Base-by-base conservation (phyloP, 2,329 filamentous ascomycete species). In the Dactylellina parvicollis region DNA sequence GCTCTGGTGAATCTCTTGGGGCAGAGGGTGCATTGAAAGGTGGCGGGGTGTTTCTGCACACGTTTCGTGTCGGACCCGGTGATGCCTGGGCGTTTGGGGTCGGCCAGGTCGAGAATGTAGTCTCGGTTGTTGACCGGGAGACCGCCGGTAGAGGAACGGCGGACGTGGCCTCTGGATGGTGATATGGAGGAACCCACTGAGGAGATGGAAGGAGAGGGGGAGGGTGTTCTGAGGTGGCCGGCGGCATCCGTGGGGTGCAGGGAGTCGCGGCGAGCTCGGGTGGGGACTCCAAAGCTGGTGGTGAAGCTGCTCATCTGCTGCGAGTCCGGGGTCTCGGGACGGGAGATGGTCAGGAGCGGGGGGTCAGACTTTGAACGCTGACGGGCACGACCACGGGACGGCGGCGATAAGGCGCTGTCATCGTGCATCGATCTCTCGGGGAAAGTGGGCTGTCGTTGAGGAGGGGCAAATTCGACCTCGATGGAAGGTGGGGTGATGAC, bases 21-120 rank as follows among this genome's bases (percentile, higher is more conserved):
- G 78, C 95, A 99, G 7, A 98, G 84, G 8, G 83, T 91, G 80
- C 95, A 99, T 79, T 98, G 93, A 82, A 98, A 99, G 0, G 93
- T 99, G 4, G 95, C 95, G 0, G 95, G 95, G 77, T 99, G 95
- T 79, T 99, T 99, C 80, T 99, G 95, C 0, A 92, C 89, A n/a
- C 95, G 89, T 80, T 95, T 96, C 10, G 4, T 87, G 80, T 66
- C 85, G 84, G 32, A 82, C 82, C 38, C 84, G 85, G 50, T 89
- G 87, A 46, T 83, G 83, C 10, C 86, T 83, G 38, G 79, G 77
- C 59, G 86, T 44, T 92, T 90, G 0, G 93, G 93, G 80, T 97
- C 92, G 9, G 92, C 94, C 14, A 98, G 86, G 74, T 93, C 92
- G 40, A 98, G 84, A n/a, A 96, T 95, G 79, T 96, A 90, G 78